These are phyloP conservation scores for Fusarium verrucosum DNA, from an alignment of 2,329 filamentous ascomycete species.

Conservation along the genomic window DNA sequence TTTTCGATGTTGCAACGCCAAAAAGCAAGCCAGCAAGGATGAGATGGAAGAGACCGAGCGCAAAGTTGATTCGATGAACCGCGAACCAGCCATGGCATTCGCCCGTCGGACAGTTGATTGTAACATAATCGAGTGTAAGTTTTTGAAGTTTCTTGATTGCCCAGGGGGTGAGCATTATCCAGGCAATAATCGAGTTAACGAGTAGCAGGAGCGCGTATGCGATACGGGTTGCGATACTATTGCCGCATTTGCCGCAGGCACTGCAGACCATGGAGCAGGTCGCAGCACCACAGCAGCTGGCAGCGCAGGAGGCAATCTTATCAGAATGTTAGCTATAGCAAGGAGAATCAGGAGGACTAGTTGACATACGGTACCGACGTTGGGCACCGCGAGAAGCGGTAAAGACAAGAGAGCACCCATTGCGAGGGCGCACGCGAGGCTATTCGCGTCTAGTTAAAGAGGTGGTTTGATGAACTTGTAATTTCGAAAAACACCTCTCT, in stretches of 20 bases:
- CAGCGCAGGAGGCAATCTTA: slow-evolving; percentile 79
- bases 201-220: slow-evolving; percentile 94
- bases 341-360: not conserved
- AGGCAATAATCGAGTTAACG: slow-evolving; percentile 94
- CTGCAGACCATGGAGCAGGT: slow-evolving; percentile 97
- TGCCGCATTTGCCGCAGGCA: slow-evolving; percentile 95
- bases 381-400: slow-evolving; percentile 87
- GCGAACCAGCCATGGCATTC: slow-evolving; percentile 96
- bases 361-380: slow-evolving; percentile 79
- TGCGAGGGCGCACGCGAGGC: slow-evolving; percentile 21
- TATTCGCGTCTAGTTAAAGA: not conserved
- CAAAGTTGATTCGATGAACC: slow-evolving; percentile 97
- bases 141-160: slow-evolving; percentile 95
- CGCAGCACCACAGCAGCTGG: slow-evolving; percentile 94
- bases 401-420: slow-evolving; percentile 95
- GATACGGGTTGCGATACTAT: slow-evolving; percentile 96
- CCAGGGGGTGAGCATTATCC: slow-evolving; percentile 99
- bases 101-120: slow-evolving; percentile 89
- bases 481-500: not conserved
- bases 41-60: slow-evolving; percentile 91
- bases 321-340: slow-evolving; percentile 16
- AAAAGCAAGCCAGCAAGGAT: slow-evolving; percentile 85
- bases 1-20: slow-evolving; percentile 86
- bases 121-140: slow-evolving; percentile 93
- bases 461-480: not conserved